phyloP scores from a whole-genome alignment of 2,329 filamentous ascomycete genomes.

The Colletotrichum tropicicola region DNA sequence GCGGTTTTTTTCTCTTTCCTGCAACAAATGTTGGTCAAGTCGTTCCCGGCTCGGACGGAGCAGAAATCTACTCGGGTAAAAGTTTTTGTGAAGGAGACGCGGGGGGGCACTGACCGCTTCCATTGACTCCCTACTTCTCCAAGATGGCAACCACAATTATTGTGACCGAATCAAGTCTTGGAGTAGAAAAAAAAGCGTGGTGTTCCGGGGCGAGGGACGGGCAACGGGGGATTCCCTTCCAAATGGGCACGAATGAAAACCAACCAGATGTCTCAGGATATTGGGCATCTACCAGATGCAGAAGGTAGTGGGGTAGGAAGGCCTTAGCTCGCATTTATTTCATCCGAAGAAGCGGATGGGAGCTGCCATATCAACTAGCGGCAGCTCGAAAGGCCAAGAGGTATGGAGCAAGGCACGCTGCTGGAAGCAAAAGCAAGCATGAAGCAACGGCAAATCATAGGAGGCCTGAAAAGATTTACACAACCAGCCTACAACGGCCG shows the following conservation, averaged over 20 bases:
- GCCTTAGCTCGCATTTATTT: slow-evolving; percentile 14
- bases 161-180: neutral
- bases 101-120: slow-evolving; percentile 20
- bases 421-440: slow-evolving; percentile 21
- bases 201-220: neutral
- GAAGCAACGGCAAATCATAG: slow-evolving; percentile 7
- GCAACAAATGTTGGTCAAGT: slow-evolving; percentile 21
- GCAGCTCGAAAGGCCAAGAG: neutral
- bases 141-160: neutral
- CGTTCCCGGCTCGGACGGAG: neutral
- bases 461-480: slow-evolving; percentile 7
- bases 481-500: slow-evolving; percentile 7
- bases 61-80: too few species aligned
- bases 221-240: neutral
- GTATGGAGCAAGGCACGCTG: neutral
- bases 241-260: neutral
- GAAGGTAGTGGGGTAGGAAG: slow-evolving; percentile 2
- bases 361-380: slow-evolving; percentile 3
- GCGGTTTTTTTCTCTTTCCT: slow-evolving; percentile 46
- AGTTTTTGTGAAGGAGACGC: neutral
- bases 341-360: neutral
- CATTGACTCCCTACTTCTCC: slow-evolving; percentile 13
- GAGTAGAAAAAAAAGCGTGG: neutral
- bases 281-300: slow-evolving; percentile 11
- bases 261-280: neutral